Base-by-base conservation (phyloP, 805 yeast genomes). In the Metschnikowia proteae region DNA sequence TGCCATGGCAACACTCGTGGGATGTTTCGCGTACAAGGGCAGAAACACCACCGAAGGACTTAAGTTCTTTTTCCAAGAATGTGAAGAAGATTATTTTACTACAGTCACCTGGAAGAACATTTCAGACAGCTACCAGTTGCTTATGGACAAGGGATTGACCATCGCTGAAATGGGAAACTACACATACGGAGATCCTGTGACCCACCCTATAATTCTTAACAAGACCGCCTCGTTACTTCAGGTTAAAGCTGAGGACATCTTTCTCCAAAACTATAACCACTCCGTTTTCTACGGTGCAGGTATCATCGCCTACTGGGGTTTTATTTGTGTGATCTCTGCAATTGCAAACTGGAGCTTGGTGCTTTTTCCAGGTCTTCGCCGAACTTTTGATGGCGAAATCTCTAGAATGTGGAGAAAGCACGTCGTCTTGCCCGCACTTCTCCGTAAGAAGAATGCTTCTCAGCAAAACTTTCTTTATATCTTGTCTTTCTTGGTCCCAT, bases 301-400 rank as follows among this genome's bases (percentile, higher is more conserved):
- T 2, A 53, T 73, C 33, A 48, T 81, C 23, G 75, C 77, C 0
- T 79, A 74, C 53, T 79, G 83, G 82, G 75, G 67, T 3, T 44
- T 68, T 1, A 63, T 81, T 36, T 56, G 78, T 47, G 37, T 80
- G 0, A 28, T 74, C 25, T 70, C 78, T 3, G 71, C 72, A 1
- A 22, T 78, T 11, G 57, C 63, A 38, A 74, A 78, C 51, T 74
- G 80, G 76, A 30, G 63, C 4, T 56, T 62, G 32, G 59, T 65
- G 38, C 50, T 77, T 25, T 66, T 70, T 27, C 83, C 83, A 3
- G 50, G 61, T 1, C 40, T 70, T 25, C 52, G 63, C 7, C 61
- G 62, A 29, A 46, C 53, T 3, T 55, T 66, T 10, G 67, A 66
- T 23, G 74, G 73, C 0, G 61, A 58, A 3, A 22, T 61, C 11